phyloP scores from a whole-genome alignment of 441 rosid species.

The Gossypium gossypioides region DNA sequence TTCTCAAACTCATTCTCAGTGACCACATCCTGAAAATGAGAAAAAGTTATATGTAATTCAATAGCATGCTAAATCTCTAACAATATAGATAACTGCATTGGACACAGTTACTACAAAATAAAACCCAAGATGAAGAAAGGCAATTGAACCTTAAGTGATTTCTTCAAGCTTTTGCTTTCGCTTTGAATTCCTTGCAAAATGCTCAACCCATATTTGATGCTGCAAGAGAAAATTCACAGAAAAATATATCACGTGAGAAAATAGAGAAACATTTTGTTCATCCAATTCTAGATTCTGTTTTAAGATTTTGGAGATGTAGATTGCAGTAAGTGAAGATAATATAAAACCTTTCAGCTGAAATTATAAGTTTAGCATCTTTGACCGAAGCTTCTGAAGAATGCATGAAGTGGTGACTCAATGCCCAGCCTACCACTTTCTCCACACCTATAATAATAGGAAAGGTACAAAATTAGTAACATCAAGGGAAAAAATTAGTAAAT shows the following conservation, averaged over 20 bases:
- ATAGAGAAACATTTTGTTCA: slow-evolving; percentile 2
- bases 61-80: neutral
- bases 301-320: neutral
- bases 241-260: neutral
- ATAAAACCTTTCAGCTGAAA: slow-evolving; percentile 68
- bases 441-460: slow-evolving; percentile 40
- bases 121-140: slow-evolving; percentile 1
- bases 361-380: slow-evolving; percentile 55
- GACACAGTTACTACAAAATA: neutral
- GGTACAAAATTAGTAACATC: slow-evolving; percentile 13
- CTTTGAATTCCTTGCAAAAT: slow-evolving; percentile 69
- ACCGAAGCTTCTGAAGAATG: slow-evolving; percentile 44
- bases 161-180: slow-evolving; percentile 78
- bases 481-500: neutral
- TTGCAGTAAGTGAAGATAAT: neutral
- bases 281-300: neutral
- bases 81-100: neutral
- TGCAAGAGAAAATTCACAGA: slow-evolving; percentile 27
- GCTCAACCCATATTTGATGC: slow-evolving; percentile 66
- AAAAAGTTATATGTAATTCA: neutral
- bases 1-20: slow-evolving; percentile 98
- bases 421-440: slow-evolving; percentile 95
- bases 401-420: slow-evolving; percentile 76
- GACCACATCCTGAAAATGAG: slow-evolving; percentile 66
- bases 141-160: slow-evolving; percentile 71